Evolutionary conservation across 2,329 filamentous ascomycete species (phyloP).

Genomic region (Aspergillus tanneri): DNA sequence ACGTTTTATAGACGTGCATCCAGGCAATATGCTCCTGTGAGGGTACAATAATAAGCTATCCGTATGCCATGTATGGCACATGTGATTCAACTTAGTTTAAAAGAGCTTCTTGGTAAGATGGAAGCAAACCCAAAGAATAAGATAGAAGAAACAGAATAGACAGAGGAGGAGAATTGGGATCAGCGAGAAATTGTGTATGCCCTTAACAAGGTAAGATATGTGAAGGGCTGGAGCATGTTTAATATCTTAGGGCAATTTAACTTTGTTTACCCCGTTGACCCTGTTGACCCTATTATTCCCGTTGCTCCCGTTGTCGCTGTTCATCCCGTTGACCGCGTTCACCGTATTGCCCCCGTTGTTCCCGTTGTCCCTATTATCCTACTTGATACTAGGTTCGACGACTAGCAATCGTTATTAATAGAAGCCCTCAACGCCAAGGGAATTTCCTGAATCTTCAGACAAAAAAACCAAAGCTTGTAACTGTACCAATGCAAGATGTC

Average conservation of each 20-base stretch:
- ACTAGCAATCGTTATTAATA: neutral
- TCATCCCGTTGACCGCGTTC: no score
- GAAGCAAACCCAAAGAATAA: neutral
- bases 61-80: neutral
- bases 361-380: neutral
- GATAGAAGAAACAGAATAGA: neutral
- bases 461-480: neutral
- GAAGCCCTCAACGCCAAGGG: neutral
- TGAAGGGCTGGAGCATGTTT: no score
- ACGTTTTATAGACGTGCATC: no score
- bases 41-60: no score
- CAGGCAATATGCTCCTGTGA: no score
- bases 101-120: neutral
- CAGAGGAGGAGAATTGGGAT: neutral
- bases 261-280: no score
- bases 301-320: no score
- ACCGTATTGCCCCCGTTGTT: no score
- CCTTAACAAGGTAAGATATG: neutral
- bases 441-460: neutral
- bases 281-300: no score
- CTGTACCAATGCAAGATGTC: no score
- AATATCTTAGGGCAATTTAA: no score
- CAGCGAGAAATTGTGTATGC: neutral
- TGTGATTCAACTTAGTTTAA: no score
- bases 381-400: neutral